A percentile compares a stretch with the other conserved stretches of the same genome.
These are phyloP conservation scores for Trichoderma aggressivum DNA, from an alignment of 2,329 filamentous ascomycete genomes.

Conservation along the genomic window DNA sequence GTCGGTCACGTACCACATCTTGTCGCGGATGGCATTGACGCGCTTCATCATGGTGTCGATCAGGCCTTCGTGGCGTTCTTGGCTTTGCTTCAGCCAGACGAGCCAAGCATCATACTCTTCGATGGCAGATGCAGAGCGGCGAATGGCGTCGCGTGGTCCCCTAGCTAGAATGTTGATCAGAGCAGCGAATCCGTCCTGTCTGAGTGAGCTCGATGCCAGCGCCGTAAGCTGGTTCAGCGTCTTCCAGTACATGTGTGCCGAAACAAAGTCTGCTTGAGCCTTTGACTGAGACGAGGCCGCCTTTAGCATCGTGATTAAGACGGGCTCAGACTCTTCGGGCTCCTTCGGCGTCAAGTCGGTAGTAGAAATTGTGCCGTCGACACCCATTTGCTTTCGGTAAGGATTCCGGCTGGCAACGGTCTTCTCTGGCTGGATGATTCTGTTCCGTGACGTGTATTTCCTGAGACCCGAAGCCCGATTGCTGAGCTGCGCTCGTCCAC, in stretches of 20 bases:
- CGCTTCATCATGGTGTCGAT: constrained; percentile 73
- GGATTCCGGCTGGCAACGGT: constrained; percentile 58
- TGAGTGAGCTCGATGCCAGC: constrained; percentile 58
- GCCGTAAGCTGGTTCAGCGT: constrained; percentile 71
- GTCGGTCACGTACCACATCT: constrained; percentile 98
- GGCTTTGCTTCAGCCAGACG: constrained; percentile 77
- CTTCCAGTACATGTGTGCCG: constrained; percentile 81
- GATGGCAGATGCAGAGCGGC: constrained; percentile 66
- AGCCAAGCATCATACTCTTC: constrained; percentile 80
- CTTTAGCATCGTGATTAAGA: constrained; percentile 70
- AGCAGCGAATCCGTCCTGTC: constrained; percentile 66
- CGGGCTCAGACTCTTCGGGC: constrained; percentile 45
- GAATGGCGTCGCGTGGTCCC: constrained; percentile 66
- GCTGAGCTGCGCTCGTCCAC: constrained; percentile 62
- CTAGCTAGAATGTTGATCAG: constrained; percentile 71
- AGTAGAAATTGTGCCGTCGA: constrained; percentile 19
- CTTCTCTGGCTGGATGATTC: constrained; percentile 49
- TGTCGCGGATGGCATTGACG: constrained; percentile 76
- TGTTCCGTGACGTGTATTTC: constrained; percentile 59
- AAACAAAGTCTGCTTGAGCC: constrained; percentile 76
- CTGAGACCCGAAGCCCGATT: constrained; percentile 63
- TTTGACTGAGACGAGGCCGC: constrained; percentile 74
- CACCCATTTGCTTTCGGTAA: constrained; percentile 42
- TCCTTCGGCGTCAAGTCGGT: constrained; percentile 21
- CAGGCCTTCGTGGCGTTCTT: constrained; percentile 70